Conservation (phyloP, 495 filamentous ascomycete species). For the Penicillium atrosanguineum region DNA sequence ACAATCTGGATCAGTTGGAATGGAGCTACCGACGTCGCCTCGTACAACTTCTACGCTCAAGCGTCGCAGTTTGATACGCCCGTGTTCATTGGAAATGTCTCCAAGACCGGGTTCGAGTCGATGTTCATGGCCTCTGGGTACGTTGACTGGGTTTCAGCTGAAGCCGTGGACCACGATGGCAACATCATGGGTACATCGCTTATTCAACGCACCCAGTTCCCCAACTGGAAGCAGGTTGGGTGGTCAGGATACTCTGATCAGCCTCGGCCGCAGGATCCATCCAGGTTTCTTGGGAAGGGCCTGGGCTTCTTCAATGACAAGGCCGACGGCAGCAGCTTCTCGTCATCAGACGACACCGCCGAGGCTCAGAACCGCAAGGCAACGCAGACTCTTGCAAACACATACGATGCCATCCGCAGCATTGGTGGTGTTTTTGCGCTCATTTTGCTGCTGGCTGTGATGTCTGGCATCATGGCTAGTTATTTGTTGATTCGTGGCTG, state of each 20-base stretch:
- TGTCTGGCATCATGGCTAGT: slow-evolving; percentile 17
- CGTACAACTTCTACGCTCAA: slow-evolving; percentile 38
- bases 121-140: slow-evolving; percentile 32
- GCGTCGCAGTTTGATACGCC: slow-evolving; percentile 23
- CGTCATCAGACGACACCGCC: slow-evolving; percentile 7
- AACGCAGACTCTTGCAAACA: slow-evolving; percentile 14
- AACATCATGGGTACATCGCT: slow-evolving; percentile 17
- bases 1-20: slow-evolving; percentile 45
- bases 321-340: not conserved
- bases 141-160: slow-evolving; percentile 51
- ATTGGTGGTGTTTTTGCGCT: slow-evolving; percentile 24
- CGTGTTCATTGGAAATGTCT: slow-evolving; percentile 23
- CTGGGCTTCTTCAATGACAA: not conserved
- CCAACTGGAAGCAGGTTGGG: slow-evolving; percentile 20
- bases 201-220: slow-evolving; percentile 19
- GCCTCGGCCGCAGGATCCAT: slow-evolving; percentile 21
- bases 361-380: slow-evolving; percentile 22
- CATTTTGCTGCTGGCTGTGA: slow-evolving; percentile 20
- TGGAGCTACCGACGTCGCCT: slow-evolving; percentile 41
- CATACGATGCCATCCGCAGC: slow-evolving; percentile 20
- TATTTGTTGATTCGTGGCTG: slow-evolving; percentile 28
- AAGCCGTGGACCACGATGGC: slow-evolving; percentile 25
- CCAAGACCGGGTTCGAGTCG: slow-evolving; percentile 30
- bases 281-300: slow-evolving; percentile 3
- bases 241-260: slow-evolving; percentile 8